These are phyloP conservation scores for Zea luxurians DNA, from an alignment of 176 grass and related monocot species.

Conservation along the genomic window DNA sequence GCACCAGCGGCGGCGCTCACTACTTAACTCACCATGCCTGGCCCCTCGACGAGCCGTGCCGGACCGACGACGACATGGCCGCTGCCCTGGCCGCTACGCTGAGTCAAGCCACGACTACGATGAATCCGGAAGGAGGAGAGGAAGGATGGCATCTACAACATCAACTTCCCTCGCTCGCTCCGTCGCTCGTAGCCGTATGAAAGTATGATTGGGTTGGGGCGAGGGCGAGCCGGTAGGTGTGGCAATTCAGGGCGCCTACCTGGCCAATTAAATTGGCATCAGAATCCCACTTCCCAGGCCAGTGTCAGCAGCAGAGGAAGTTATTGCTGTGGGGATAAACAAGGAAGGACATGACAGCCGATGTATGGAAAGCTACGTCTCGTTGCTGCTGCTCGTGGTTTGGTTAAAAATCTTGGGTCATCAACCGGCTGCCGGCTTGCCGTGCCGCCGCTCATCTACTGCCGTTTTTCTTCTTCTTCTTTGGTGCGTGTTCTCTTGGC, in stretches of 20 bases:
- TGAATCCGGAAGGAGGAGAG: background rate
- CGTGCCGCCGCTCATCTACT: slow-evolving; percentile 12
- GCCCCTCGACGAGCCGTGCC: slow-evolving; percentile 39
- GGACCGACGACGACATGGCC: slow-evolving; percentile 46
- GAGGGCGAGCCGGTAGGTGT: slow-evolving; percentile 29
- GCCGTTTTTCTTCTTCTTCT: background rate
- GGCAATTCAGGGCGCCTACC: slow-evolving; percentile 41
- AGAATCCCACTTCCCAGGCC: slow-evolving; percentile 42
- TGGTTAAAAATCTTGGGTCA: slow-evolving; percentile 12
- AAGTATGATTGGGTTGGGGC: slow-evolving; percentile 24
- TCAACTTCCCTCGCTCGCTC: background rate
- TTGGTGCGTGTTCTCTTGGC: background rate
- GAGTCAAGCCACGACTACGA: slow-evolving; percentile 6
- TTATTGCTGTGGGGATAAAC: slow-evolving; percentile 44
- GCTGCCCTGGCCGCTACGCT: background rate
- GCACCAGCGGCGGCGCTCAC: background rate
- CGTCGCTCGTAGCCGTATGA: slow-evolving; percentile 3
- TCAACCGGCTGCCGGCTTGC: background rate
- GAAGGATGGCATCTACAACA: slow-evolving; percentile 14
- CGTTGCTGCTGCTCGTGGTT: background rate
- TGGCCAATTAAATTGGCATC: slow-evolving; percentile 44
- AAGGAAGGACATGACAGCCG: background rate
- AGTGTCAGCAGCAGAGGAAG: slow-evolving; percentile 6
- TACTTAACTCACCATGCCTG: slow-evolving; percentile 64
- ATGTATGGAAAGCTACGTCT: slow-evolving; percentile 34